Percentiles rank a stretch among this genome's conserved stretches.
phyloP scores from a whole-genome alignment of 441 rosid species.

The Corymbia calophylla region DNA sequence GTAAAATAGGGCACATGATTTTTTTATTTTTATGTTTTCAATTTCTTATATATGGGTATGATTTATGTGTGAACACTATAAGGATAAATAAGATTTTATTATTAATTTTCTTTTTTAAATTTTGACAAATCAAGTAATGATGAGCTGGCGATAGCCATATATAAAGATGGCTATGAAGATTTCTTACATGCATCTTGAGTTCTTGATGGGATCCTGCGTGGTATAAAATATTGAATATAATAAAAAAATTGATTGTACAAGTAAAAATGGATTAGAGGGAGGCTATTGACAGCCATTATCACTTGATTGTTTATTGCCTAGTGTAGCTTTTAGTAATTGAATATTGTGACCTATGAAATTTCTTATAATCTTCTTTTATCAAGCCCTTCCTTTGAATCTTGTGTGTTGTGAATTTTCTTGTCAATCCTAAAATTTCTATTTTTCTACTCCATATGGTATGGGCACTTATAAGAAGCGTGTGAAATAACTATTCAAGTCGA shows the following conservation, averaged over 20 bases:
- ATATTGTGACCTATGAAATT: background rate
- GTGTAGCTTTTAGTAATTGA: background rate
- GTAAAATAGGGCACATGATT: no score
- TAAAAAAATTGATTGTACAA: background rate
- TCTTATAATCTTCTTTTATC: background rate
- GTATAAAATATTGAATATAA: background rate
- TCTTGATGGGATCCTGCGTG: background rate
- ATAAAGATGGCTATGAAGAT: no score
- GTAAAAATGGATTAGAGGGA: background rate
- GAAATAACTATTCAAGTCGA: background rate
- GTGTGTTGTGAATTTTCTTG: background rate
- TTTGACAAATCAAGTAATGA: no score
- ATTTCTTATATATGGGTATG: no score
- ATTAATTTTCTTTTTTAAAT: no score
- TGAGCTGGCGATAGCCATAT: no score
- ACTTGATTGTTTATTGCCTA: background rate
- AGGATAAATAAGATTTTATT: no score
- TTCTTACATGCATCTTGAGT: no score
- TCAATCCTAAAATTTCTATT: background rate
- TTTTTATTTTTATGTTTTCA: no score
- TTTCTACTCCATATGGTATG: background rate
- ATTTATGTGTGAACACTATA: no score
- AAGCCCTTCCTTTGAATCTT: background rate
- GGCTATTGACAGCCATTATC: background rate
- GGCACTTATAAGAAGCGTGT: background rate